These are phyloP conservation scores for Delonix regia DNA, from an alignment of 306 rosid genomes.

Conservation along the genomic window DNA sequence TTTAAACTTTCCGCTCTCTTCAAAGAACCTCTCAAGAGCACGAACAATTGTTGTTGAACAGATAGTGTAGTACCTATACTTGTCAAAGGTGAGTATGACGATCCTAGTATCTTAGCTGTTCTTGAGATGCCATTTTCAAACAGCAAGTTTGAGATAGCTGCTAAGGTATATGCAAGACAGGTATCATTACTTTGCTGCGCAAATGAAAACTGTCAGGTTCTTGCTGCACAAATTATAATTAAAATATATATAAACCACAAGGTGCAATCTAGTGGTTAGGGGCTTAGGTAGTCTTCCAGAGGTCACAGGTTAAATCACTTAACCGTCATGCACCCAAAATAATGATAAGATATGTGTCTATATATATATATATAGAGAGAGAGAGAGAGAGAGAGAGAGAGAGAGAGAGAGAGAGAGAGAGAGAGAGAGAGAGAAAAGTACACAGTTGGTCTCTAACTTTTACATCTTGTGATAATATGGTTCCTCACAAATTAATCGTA, in stretches of 20 bases:
- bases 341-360: too few relatives aligned
- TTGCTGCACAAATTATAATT: slow-evolving; percentile 27
- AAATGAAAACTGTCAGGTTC: slow-evolving; percentile 40
- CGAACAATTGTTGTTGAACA: slow-evolving; percentile 91
- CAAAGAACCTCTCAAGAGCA: slow-evolving; percentile 89
- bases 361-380: too few relatives aligned
- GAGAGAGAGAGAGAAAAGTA: too few relatives aligned
- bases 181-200: slow-evolving; percentile 96
- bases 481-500: too few relatives aligned
- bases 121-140: slow-evolving; percentile 94
- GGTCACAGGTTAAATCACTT: background rate
- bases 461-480: too few relatives aligned
- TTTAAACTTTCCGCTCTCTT: slow-evolving; percentile 93
- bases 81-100: slow-evolving; percentile 85
- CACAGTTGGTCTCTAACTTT: too few relatives aligned
- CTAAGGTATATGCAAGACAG: slow-evolving; percentile 90
- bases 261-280: background rate
- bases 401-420: too few relatives aligned
- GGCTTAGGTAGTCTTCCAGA: background rate
- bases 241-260: background rate
- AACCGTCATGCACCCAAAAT: background rate
- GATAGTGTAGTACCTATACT: slow-evolving; percentile 85
- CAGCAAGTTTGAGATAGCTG: slow-evolving; percentile 91
- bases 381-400: too few relatives aligned
- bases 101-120: slow-evolving; percentile 82